Conservation (phyloP, 306 rosid species). For the Prosopis cineraria region DNA sequence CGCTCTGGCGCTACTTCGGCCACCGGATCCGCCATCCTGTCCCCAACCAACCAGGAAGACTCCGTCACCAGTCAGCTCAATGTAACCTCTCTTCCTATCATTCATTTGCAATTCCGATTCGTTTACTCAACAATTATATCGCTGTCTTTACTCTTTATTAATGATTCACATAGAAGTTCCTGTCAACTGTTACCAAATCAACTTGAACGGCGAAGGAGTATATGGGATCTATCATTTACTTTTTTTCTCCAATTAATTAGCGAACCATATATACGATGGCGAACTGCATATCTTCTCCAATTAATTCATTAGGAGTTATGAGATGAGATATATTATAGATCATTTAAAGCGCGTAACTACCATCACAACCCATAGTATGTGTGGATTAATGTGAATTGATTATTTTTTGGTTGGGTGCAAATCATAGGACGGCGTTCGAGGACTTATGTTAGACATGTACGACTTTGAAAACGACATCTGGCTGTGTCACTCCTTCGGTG, state of each 20-base stretch:
- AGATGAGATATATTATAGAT: too few species aligned
- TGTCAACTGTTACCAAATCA: too few species aligned
- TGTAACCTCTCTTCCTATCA: conserved; percentile 31
- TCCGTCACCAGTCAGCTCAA: conserved; percentile 59
- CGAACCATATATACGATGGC: too few species aligned
- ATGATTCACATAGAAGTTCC: too few species aligned
- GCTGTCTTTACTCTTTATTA: not conserved
- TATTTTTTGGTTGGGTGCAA: not conserved
- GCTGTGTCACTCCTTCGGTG: conserved; percentile 66
- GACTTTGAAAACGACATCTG: conserved; percentile 69
- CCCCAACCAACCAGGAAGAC: conserved; percentile 69
- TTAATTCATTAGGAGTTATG: too few species aligned
- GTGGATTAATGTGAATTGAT: not conserved
- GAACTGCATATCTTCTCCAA: too few species aligned
- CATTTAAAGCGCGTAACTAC: not conserved
- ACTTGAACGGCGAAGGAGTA: too few species aligned
- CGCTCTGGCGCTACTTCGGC: conserved; percentile 45
- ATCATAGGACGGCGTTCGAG: conserved; percentile 71
- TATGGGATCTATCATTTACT: not conserved
- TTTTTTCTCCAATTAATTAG: not conserved
- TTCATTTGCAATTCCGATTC: not conserved
- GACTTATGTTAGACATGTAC: conserved; percentile 80
- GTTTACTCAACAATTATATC: too few species aligned
- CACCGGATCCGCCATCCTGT: conserved; percentile 45
- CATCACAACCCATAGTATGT: not conserved